Percentiles rank a stretch among this genome's conserved stretches.
Conservation (phyloP, 148 eudicot genomes). For the Rhododendron griersonianum region DNA sequence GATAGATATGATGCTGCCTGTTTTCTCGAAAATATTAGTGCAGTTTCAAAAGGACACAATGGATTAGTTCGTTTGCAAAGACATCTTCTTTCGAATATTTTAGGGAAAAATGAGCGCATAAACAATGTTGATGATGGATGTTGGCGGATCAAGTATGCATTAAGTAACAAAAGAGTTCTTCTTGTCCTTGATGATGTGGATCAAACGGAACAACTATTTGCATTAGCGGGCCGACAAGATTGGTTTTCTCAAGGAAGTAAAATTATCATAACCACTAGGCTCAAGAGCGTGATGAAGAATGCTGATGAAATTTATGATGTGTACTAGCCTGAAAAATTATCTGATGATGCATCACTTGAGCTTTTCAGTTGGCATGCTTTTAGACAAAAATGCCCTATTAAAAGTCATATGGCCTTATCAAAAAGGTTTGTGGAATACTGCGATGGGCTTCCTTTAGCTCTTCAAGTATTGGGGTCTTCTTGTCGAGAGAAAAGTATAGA, state of each 20-base stretch:
- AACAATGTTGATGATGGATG: no score
- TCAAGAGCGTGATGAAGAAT: not conserved
- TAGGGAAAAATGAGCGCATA: not conserved
- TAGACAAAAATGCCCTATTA: not conserved
- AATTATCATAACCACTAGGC: not conserved
- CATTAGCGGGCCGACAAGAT: no score
- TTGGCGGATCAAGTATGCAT: no score
- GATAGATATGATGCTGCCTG: not conserved
- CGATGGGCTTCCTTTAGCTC: not conserved
- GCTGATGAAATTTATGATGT: not conserved
- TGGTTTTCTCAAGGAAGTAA: no score
- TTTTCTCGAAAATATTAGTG: not conserved
- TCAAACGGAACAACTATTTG: no score
- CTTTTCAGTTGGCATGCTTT: not conserved
- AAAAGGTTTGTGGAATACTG: not conserved
- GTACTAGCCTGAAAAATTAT: not conserved
- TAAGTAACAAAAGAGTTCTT: no score
- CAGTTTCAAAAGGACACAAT: not conserved
- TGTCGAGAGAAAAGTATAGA: not conserved
- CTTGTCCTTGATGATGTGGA: no score
- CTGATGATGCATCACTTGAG: not conserved
- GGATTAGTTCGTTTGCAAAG: not conserved
- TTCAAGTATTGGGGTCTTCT: not conserved
- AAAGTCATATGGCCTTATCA: not conserved
- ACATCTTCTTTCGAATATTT: not conserved